Base-by-base conservation (phyloP, 371 early-diverging fungal species). In the Mucor lusitanicus region DNA sequence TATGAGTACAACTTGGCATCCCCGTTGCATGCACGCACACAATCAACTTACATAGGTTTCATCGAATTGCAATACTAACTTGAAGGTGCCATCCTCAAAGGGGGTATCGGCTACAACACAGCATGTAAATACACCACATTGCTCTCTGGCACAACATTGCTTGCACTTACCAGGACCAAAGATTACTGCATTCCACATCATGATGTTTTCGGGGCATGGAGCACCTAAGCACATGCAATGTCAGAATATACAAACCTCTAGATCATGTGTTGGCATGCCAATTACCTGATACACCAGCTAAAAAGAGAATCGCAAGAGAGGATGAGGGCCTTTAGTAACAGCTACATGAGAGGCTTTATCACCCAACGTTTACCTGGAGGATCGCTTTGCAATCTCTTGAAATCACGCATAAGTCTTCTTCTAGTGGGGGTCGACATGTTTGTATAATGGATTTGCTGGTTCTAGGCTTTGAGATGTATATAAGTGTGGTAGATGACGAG, bases 61-160 rank as follows among this genome's bases (percentile, higher is more conserved):
- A 74, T 98, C 98, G 85, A 99, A 99, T 64, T 90, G 92, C 23
- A 99, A 87, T 3, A 92, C 87, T 17, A 99, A 83, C 73, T 98
- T 99, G 85, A 99, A 99, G 0, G 98, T 98, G 32, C 99, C 99
- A 83, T 99, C 99, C 79, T 99, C 99, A 81, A 99, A 99, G 3
- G 99, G 97, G 27, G 99, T 99, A 64, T 98, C 99, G 70, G 83
- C 96, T 91, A 64, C 2, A 23, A 35, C 1, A 1, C 8, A 55
- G 35, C 35, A 35, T 35, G 35, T 35, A 59, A 59, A 23, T 37
- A 11, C 6, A 19, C n/a, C 17, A 12, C 30, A 30, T 30, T 23
- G 13, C 7, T 39, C 5, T 23, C 1, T 39, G 15, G 15, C 23
- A 7, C 27, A 19, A 32, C 19, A 42, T 13, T 17, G 23, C n/a